These are phyloP conservation scores for Cladosporium halotolerans DNA, from an alignment of 2,329 filamentous ascomycete species.

Conservation along the genomic window DNA sequence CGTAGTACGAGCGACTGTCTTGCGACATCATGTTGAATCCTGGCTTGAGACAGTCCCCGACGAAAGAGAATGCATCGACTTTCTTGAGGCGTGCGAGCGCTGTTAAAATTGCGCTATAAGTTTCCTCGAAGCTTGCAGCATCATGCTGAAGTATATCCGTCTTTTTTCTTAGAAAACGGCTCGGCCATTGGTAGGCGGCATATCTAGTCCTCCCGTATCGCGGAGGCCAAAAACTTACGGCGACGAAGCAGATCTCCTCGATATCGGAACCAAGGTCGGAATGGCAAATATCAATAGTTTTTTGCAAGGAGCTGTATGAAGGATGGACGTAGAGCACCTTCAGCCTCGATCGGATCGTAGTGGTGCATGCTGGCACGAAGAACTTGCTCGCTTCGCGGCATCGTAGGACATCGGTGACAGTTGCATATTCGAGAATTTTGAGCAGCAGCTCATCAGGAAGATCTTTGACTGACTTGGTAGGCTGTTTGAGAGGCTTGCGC, in stretches of 20 bases:
- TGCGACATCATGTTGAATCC: slow-evolving; percentile 5
- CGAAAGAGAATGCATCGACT: slow-evolving; percentile 1
- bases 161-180: neutral
- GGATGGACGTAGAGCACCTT: slow-evolving; percentile 18
- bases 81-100: neutral
- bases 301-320: neutral
- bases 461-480: slow-evolving; percentile 7
- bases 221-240: neutral
- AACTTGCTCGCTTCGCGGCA: slow-evolving; percentile 1
- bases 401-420: neutral
- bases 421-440: slow-evolving; percentile 1
- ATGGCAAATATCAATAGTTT: slow-evolving; percentile 14
- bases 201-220: neutral
- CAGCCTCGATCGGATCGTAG: slow-evolving; percentile 3
- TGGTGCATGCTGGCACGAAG: slow-evolving; percentile 7
- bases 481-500: neutral
- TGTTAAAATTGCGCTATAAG: neutral
- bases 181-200: neutral
- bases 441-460: slow-evolving; percentile 15
- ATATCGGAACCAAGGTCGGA: slow-evolving; percentile 10
- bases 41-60: neutral
- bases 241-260: slow-evolving; percentile 15
- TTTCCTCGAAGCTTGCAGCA: neutral
- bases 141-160: neutral
- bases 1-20: neutral